Conservation (phyloP, 176 grass and related monocot genomes). For the Dendrocalamus sinicus region DNA sequence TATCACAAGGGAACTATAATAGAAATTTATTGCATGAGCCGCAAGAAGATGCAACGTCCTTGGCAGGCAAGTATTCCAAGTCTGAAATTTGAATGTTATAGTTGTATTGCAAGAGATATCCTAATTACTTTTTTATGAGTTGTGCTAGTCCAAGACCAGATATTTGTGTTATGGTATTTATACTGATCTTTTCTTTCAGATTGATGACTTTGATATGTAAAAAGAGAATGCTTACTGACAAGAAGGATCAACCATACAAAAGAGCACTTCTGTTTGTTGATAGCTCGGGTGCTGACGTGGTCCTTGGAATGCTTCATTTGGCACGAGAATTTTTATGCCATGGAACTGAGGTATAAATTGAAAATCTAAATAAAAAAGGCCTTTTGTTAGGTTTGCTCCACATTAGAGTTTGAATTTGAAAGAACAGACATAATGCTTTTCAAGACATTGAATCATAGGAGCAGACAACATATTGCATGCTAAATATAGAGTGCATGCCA, state of each 20-base stretch:
- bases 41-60: constrained; percentile 98
- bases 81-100: constrained; percentile 30
- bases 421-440: background rate
- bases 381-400: constrained; percentile 13
- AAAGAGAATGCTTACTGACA: constrained; percentile 84
- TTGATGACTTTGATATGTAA: constrained; percentile 94
- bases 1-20: constrained; percentile 99
- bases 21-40: constrained; percentile 99
- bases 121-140: background rate
- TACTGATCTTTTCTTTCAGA: constrained; percentile 60
- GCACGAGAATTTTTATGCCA: constrained; percentile 80
- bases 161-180: background rate
- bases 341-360: constrained; percentile 78
- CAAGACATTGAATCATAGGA: constrained; percentile 30
- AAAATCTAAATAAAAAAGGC: background rate
- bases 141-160: constrained; percentile 21
- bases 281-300: constrained; percentile 96
- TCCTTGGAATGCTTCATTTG: constrained; percentile 98
- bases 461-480: background rate
- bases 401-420: constrained; percentile 35
- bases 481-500: constrained; percentile 11
- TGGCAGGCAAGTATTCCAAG: constrained; percentile 72
- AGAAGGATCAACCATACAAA: constrained; percentile 81
- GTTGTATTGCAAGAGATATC: constrained; percentile 26
- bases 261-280: constrained; percentile 97